These are phyloP conservation scores for Buddleja alternifolia DNA, from an alignment of 257 asterid species.

Conservation along the genomic window DNA sequence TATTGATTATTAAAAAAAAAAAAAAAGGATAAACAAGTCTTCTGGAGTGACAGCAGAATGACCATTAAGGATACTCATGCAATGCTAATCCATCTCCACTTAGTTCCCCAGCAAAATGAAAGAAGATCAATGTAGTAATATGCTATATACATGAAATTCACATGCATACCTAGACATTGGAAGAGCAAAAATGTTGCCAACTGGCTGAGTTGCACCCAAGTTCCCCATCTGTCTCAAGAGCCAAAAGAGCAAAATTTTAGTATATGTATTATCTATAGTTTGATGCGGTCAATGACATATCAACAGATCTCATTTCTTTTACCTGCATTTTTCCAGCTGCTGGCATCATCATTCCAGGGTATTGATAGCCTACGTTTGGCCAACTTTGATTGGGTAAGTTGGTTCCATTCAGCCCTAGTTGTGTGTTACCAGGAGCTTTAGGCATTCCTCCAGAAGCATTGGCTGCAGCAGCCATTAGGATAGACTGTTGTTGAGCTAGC, in stretches of 20 bases:
- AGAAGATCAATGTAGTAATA: slow-evolving; percentile 1
- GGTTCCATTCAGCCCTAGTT: slow-evolving; percentile 47
- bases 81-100: neutral
- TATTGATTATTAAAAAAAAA: neutral
- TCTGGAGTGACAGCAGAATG: neutral
- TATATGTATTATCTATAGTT: neutral
- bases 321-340: slow-evolving; percentile 68
- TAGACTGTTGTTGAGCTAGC: slow-evolving; percentile 76
- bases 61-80: slow-evolving; percentile 1
- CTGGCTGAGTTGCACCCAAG: slow-evolving; percentile 42
- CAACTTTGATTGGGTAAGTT: slow-evolving; percentile 52
- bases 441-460: slow-evolving; percentile 49
- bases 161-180: slow-evolving; percentile 54
- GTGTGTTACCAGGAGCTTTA: slow-evolving; percentile 46
- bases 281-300: slow-evolving; percentile 5
- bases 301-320: slow-evolving; percentile 25
- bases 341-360: slow-evolving; percentile 59
- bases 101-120: neutral
- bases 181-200: slow-evolving; percentile 52
- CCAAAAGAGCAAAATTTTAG: slow-evolving; percentile 24
- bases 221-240: slow-evolving; percentile 52
- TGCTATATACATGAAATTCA: neutral
- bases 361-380: slow-evolving; percentile 63
- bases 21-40: neutral
- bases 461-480: slow-evolving; percentile 70